These are phyloP conservation scores for Rhynchosporium secalis DNA, from an alignment of 2,329 filamentous ascomycete genomes.

Conservation along the genomic window DNA sequence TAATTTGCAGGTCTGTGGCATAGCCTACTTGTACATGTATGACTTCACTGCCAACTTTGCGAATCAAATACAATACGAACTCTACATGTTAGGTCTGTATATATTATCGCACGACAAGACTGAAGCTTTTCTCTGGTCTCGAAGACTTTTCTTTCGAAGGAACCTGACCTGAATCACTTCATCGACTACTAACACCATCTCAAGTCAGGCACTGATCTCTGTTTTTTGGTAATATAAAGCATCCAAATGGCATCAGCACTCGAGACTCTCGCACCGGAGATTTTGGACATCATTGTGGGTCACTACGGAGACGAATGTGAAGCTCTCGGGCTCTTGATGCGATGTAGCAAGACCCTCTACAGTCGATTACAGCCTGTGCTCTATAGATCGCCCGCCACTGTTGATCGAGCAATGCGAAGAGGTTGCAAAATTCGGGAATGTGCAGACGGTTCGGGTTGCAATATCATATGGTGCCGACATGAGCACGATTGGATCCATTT, in stretches of 20 bases:
- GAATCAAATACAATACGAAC: background rate
- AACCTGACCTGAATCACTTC: no score
- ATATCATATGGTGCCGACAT: constrained; percentile 5
- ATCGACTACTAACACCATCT: no score
- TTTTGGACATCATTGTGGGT: background rate
- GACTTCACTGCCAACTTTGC: background rate
- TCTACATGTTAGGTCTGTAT: no score
- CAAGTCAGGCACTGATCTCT: background rate
- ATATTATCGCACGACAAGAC: no score
- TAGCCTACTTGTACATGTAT: background rate
- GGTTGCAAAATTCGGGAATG: constrained; percentile 2
- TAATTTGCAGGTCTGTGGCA: background rate
- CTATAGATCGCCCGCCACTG: background rate
- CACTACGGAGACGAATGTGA: background rate
- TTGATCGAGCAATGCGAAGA: background rate
- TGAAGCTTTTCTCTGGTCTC: no score
- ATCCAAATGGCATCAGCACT: background rate
- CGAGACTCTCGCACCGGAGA: background rate
- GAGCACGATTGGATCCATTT: background rate
- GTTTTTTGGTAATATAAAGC: background rate
- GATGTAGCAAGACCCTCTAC: background rate
- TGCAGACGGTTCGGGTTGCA: background rate
- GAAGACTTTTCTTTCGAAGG: no score
- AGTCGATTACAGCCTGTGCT: background rate
- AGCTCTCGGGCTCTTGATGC: background rate